These are phyloP conservation scores for Chrysanthemum lavandulifolium DNA, from an alignment of 129 eudicot species.

Conservation along the genomic window DNA sequence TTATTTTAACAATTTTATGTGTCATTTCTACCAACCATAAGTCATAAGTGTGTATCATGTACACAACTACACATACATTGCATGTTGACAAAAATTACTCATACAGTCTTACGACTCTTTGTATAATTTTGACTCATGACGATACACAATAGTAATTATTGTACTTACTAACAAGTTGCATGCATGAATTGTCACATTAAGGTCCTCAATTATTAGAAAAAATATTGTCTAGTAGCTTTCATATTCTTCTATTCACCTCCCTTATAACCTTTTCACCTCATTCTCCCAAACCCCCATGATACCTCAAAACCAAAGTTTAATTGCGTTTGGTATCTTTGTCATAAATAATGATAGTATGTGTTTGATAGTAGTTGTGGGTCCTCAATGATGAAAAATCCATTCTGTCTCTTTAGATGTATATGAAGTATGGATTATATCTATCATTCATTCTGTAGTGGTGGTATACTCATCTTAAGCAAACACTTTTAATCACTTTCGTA, in stretches of 20 bases:
- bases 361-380: no score
- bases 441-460: no score
- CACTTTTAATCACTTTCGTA: no score
- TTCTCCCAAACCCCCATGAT: neutral
- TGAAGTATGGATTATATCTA: no score
- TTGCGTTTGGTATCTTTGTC: no score
- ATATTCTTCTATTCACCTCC: constrained; percentile 5
- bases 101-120: neutral
- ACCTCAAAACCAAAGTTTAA: neutral
- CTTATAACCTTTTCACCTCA: neutral
- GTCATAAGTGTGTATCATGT: neutral
- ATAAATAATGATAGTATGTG: no score
- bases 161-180: no score
- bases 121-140: neutral
- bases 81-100: neutral
- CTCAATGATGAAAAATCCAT: no score
- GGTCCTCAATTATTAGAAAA: constrained; percentile 14
- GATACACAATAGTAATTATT: neutral
- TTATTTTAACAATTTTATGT: no score
- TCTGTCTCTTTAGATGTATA: no score
- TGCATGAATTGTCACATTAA: constrained; percentile 15
- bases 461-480: no score
- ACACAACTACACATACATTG: neutral
- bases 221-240: neutral
- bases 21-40: no score